These are phyloP conservation scores for Nakataea oryzae DNA, from an alignment of 2,329 filamentous ascomycete genomes.

Conservation along the genomic window DNA sequence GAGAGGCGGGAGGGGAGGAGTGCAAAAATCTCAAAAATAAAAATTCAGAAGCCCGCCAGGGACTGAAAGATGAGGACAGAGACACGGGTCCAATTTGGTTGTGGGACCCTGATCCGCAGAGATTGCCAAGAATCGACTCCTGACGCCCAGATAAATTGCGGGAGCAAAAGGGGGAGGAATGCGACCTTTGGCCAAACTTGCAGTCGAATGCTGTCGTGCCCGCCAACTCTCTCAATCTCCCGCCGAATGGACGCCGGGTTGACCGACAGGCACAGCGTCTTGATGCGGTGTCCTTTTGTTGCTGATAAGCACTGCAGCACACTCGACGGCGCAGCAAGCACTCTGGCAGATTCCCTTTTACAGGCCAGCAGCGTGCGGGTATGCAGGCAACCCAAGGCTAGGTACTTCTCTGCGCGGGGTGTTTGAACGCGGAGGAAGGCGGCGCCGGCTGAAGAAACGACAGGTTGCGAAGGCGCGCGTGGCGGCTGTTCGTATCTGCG, in stretches of 20 bases:
- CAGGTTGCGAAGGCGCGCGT: not conserved
- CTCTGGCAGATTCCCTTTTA: not conserved
- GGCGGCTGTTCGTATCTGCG: not conserved
- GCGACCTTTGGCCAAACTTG: not conserved
- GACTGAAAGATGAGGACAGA: not conserved
- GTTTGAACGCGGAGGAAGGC: not conserved
- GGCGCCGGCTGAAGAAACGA: not conserved
- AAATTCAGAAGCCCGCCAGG: not conserved
- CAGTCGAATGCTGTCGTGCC: not conserved
- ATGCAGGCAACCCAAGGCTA: not conserved
- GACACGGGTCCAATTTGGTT: not conserved
- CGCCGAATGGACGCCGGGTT: not conserved
- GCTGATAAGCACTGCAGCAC: not conserved
- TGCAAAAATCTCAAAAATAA: not conserved
- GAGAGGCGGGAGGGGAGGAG: not conserved
- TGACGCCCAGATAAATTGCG: not conserved
- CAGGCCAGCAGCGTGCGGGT: not conserved
- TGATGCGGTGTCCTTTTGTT: not conserved
- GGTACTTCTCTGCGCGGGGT: not conserved
- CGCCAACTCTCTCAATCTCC: not conserved
- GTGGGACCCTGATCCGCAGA: not conserved
- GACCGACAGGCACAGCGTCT: no score
- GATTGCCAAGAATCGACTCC: not conserved
- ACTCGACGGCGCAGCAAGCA: not conserved
- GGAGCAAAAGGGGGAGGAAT: not conserved